Evolutionary conservation across 2,329 filamentous ascomycete species (phyloP).

Genomic region (Calonectria hawksworthii): DNA sequence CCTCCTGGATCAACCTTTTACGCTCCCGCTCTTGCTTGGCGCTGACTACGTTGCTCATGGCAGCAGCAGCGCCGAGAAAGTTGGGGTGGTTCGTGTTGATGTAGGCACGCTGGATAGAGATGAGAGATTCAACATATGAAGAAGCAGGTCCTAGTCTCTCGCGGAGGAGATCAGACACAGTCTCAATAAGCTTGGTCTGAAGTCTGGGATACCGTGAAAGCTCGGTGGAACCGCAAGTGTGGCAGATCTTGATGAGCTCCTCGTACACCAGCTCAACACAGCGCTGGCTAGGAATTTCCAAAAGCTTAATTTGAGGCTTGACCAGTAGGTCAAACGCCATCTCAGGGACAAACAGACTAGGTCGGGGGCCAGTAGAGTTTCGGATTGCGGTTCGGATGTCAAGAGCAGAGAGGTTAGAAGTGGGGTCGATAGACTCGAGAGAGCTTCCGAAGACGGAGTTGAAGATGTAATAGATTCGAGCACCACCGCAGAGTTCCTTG

Average conservation of each 20-base stretch:
- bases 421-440: slow-evolving; percentile 95
- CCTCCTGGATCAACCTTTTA: slow-evolving; percentile 83
- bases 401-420: slow-evolving; percentile 91
- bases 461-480: slow-evolving; percentile 98
- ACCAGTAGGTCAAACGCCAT: slow-evolving; percentile 97
- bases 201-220: slow-evolving; percentile 91
- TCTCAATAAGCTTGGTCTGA: slow-evolving; percentile 97
- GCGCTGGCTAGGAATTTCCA: slow-evolving; percentile 94
- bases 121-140: slow-evolving; percentile 93
- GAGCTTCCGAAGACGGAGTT: slow-evolving; percentile 99
- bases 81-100: slow-evolving; percentile 99
- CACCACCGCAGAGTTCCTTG: slow-evolving; percentile 95
- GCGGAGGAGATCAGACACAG: slow-evolving; percentile 94
- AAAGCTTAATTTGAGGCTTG: slow-evolving; percentile 97
- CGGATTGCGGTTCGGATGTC: slow-evolving; percentile 98
- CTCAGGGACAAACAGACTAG: slow-evolving; percentile 96
- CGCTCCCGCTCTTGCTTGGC: slow-evolving; percentile 96
- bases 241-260: slow-evolving; percentile 99
- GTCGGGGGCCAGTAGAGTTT: slow-evolving; percentile 95
- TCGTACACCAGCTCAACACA: slow-evolving; percentile 99
- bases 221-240: slow-evolving; percentile 97
- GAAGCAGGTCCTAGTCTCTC: slow-evolving; percentile 93
- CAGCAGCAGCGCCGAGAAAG: slow-evolving; percentile 94
- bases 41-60: slow-evolving; percentile 96
- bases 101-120: slow-evolving; percentile 96